Evolutionary conservation across 192 early-diverging fungal species (phyloP).

Genomic region (Backusella westeae): DNA sequence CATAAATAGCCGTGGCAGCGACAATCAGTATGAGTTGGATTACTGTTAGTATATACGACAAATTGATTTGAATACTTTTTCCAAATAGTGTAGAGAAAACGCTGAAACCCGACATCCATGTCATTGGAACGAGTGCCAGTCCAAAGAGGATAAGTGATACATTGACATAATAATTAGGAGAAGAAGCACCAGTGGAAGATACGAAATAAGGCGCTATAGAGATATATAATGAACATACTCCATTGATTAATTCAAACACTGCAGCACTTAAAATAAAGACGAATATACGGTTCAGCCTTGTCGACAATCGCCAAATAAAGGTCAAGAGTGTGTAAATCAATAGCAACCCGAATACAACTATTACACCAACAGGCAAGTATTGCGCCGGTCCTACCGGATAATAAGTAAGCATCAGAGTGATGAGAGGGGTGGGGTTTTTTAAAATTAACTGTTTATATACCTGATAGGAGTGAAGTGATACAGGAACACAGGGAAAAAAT

Average conservation of each 20-base stretch:
- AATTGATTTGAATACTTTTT: neutral
- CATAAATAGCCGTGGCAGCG: neutral
- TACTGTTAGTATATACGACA: neutral
- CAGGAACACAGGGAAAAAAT: neutral
- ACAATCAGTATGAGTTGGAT: neutral
- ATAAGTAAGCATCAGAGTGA: neutral
- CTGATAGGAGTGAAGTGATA: neutral
- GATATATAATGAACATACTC: neutral
- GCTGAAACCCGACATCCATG: neutral
- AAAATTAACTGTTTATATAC: too few relatives aligned
- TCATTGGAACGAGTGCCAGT: neutral
- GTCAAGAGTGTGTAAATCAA: neutral
- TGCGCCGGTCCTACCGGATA: neutral
- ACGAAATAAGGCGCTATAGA: neutral
- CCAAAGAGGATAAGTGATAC: neutral
- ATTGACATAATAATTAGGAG: neutral
- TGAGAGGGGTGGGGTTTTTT: neutral
- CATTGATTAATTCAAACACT: neutral
- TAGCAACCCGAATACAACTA: neutral
- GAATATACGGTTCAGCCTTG: neutral
- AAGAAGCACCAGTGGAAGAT: neutral
- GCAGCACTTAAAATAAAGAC: neutral
- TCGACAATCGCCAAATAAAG: neutral
- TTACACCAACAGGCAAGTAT: neutral
- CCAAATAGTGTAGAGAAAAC: neutral